Evolutionary conservation across 148 eudicot species (phyloP), one percentile per base, ranked within the genome.

Genomic region (Vaccinium corymbosum): DNA sequence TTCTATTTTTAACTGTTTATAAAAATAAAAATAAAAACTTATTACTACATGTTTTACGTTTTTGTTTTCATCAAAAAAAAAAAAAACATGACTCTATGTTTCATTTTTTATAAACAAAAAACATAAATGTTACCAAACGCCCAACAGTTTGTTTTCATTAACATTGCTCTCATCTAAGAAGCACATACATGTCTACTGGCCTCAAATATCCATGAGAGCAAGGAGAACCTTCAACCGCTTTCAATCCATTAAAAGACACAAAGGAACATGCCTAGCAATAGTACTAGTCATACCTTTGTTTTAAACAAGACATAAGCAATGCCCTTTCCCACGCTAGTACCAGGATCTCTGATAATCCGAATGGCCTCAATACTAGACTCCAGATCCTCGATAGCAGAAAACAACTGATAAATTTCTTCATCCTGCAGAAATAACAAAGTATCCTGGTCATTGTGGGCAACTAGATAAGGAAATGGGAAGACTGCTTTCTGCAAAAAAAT

Each of bases 261-360:
- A 74, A 81, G 32, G 22, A 2, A 75, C 11, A 56, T 72, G 73
- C 20, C 73, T 66, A 20, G 25, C n/a, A 74, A 74, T 73, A 62
- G 11, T 38, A 59, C 42, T 38, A 48, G 68, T 51, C 93, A 79
- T 93, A 97, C 99, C 96, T 89, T 93, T 57, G 99, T 93, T 87
- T 92, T 94, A 61, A 97, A 92, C 93, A 97, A 85, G 77, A 97
- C 94, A 89, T 93, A 97, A 62, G 99, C 97, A 80, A 97, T 93
- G 81, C 99, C 97, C 86, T 93, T 97, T 35, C 98, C 98, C 78
- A 92, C 62, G 89, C 94, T 91, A 70, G 97, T 91, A 66, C 84
- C 84, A 62, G 92, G 89, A 87, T 96, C 99, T 91, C 99, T 92
- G 74, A 94, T 82, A 53, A 96, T 95, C 61, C 95, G 90, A 85